phyloP scores from a whole-genome alignment of 805 yeast species.

The Pichia cephalocereana region DNA sequence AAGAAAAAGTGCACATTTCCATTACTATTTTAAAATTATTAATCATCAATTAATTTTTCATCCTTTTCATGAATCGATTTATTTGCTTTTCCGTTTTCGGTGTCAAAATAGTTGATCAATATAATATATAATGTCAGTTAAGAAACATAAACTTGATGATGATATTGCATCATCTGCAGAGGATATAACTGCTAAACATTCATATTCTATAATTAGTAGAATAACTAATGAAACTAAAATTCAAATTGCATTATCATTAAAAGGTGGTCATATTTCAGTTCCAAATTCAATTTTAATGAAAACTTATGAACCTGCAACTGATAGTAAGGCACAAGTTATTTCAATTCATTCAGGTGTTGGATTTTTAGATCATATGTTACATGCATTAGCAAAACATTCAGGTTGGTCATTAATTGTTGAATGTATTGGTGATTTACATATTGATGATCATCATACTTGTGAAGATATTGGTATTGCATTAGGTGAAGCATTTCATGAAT shows the following conservation, averaged over 20 bases:
- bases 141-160: conserved; percentile 9
- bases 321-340: conserved; percentile 63
- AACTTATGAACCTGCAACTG: conserved; percentile 10
- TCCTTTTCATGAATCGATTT: too few relatives aligned
- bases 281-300: conserved; percentile 46
- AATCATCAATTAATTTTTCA: too few relatives aligned
- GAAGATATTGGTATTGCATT: conserved; percentile 93
- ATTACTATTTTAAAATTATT: too few relatives aligned
- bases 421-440: conserved; percentile 89
- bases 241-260: conserved; percentile 72
- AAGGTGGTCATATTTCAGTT: conserved; percentile 72
- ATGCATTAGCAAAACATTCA: conserved; percentile 91
- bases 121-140: background rate
- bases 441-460: conserved; percentile 95
- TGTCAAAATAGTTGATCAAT: too few relatives aligned
- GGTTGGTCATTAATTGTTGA: conserved; percentile 91
- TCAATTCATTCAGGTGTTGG: conserved; percentile 88
- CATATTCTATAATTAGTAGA: conserved; percentile 44
- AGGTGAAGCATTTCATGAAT: conserved; percentile 82
- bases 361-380: conserved; percentile 93
- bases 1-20: too few relatives aligned
- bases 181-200: conserved; percentile 12
- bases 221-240: conserved; percentile 91
- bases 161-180: conserved; percentile 2
- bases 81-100: too few relatives aligned